These are phyloP conservation scores for Cladosporium sp. DNA, from an alignment of 2,329 filamentous ascomycete genomes.

Conservation along the genomic window DNA sequence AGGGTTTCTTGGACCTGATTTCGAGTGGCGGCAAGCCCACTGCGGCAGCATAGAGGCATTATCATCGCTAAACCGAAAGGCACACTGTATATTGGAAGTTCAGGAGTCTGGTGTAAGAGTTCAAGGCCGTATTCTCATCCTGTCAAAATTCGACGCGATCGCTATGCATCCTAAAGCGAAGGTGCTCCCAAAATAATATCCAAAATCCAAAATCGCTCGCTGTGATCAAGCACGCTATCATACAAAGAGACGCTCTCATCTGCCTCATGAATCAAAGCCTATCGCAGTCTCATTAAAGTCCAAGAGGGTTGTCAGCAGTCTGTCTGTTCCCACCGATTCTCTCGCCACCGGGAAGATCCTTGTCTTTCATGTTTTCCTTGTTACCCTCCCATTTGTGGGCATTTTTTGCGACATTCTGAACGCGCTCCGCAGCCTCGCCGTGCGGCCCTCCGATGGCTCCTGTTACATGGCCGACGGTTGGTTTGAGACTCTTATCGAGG, in stretches of 20 bases:
- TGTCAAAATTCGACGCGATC: no score
- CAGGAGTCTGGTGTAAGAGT: no score
- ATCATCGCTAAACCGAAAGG: background rate
- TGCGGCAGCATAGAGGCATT: background rate
- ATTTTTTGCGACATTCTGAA: conserved; percentile 22
- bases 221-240: background rate
- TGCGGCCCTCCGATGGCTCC: conserved; percentile 24
- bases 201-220: no score
- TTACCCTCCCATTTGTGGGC: conserved; percentile 19
- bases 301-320: conserved; percentile 31
- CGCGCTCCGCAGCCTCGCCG: conserved; percentile 23
- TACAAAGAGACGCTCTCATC: background rate
- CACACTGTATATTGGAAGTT: background rate
- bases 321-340: conserved; percentile 31
- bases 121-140: no score
- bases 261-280: background rate
- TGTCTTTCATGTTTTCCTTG: conserved; percentile 19
- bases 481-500: conserved; percentile 26
- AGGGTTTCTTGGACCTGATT: conserved; percentile 92
- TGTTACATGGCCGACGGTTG: conserved; percentile 25
- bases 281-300: conserved; percentile 19
- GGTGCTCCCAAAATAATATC: no score
- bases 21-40: conserved; percentile 46
- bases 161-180: no score
- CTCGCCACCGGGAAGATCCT: conserved; percentile 24